Conservation (phyloP, 1,284 basidiomycete species). For the Thelephora terrestris region DNA sequence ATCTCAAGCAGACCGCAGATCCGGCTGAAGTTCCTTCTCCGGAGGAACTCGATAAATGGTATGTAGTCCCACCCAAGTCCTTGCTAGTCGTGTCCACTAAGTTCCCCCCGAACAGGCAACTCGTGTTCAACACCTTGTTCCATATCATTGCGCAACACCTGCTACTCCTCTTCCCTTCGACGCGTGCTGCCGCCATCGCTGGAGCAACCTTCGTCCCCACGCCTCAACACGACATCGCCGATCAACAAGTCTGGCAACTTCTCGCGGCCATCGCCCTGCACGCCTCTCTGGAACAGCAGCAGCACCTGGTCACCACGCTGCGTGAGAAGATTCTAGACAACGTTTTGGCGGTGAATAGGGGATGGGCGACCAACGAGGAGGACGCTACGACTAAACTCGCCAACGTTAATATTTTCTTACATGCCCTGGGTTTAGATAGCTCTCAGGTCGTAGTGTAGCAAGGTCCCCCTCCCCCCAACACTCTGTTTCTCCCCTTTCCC, state of each 20-base stretch:
- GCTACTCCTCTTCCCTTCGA: conserved; percentile 82
- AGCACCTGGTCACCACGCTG: conserved; percentile 75
- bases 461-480: no score
- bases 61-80: conserved; percentile 13
- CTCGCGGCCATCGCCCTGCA: conserved; percentile 84
- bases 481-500: not conserved
- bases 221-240: conserved; percentile 56
- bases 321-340: conserved; percentile 91
- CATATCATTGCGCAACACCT: conserved; percentile 69
- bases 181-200: conserved; percentile 49
- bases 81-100: no score
- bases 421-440: conserved; percentile 78
- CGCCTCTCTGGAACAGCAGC: conserved; percentile 76
- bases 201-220: conserved; percentile 23
- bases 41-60: conserved; percentile 85
- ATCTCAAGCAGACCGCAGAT: conserved; percentile 68
- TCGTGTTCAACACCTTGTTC: conserved; percentile 80
- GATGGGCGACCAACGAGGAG: conserved; percentile 53
- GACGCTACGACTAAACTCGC: conserved; percentile 57
- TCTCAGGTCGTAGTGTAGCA: conserved; percentile 60
- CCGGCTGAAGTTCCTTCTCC: conserved; percentile 45
- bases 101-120: conserved; percentile 45
- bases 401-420: conserved; percentile 82
- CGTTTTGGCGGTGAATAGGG: conserved; percentile 68
- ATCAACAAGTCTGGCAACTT: conserved; percentile 91